Evolutionary conservation across 169 alveolate species (phyloP), one percentile per base, ranked within the genome.

Genomic region (Cryptosporidium xiaoi): DNA sequence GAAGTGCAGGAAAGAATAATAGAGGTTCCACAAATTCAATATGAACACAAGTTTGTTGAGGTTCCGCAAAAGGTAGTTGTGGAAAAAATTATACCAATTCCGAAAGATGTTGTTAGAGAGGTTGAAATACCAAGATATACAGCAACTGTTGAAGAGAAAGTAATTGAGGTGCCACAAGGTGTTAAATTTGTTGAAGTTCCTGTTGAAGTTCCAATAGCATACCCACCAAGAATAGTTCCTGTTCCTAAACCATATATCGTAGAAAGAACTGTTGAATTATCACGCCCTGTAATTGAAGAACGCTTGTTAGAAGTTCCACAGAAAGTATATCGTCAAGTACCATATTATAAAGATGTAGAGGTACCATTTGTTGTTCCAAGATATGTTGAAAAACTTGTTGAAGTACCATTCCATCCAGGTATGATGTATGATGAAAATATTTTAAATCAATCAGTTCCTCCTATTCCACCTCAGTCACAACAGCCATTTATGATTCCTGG

Each of bases 101-200:
- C 93, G 50, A 82, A 84, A 48, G 95, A 93, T 51, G 94, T 93
- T 29, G 91, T 93, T 10, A 90, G 92, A 66, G 95, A 93, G 83
- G 93, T 93, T 33, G 95, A 94, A 12, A 82, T 91, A 44, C 95
- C 93, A 56, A 91, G 93, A 13, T 91, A 92, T 82, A 93, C 93
- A 68, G 95, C 96, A 34, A 94, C 93, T 6, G 91, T 93, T n/a
- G 96, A 93, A 65, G 96, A 93, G 83, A 93, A 93, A 71, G 93
- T 93, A 8, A 93, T 93, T 60, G 95, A 93, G 51, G 94, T 93
- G 44, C 96, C 96, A 13, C 96, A 93, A 90, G 96, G 96, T 18
- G 95, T 93, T 15, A 93, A 93, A 82, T 93, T 92, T 83, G 95
- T 93, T 18, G 96, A 93, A 82, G 96, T 93, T 29, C 96, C 96